These are phyloP conservation scores for Huntiella abstrusa DNA, from an alignment of 2,329 filamentous ascomycete species.

Conservation along the genomic window DNA sequence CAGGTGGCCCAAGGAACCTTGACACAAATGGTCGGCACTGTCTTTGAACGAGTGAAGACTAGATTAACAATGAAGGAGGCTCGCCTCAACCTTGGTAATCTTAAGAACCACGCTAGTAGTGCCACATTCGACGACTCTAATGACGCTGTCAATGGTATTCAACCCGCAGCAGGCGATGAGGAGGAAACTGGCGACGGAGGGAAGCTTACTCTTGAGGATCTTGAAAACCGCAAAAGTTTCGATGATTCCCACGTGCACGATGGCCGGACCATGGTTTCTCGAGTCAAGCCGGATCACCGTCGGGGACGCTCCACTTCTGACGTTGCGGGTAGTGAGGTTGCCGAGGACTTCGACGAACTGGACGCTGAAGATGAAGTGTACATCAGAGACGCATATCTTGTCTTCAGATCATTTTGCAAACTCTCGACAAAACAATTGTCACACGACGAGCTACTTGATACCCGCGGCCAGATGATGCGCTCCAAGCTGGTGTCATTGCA, in stretches of 20 bases:
- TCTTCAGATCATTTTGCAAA: conserved; percentile 95
- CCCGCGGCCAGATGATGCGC: conserved; percentile 89
- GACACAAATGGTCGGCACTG: conserved; percentile 96
- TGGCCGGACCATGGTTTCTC: conserved; percentile 47
- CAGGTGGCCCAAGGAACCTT: conserved; percentile 92
- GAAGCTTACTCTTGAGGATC: conserved; percentile 47
- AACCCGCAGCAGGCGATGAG: conserved; percentile 20
- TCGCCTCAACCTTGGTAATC: conserved; percentile 37
- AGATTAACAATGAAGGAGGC: conserved; percentile 76
- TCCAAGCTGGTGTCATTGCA: conserved; percentile 92
- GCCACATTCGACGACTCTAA: conserved; percentile 23
- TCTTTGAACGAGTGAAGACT: conserved; percentile 85
- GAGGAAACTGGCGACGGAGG: conserved; percentile 20
- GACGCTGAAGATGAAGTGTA: conserved; percentile 84
- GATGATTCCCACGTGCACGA: conserved; percentile 49
- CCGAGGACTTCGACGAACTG: conserved; percentile 39
- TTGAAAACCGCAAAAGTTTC: conserved; percentile 50
- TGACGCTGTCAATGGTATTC: conserved; percentile 20
- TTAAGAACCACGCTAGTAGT: conserved; percentile 34
- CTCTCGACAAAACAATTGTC: conserved; percentile 81
- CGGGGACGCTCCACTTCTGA: conserved; percentile 30
- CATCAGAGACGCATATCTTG: conserved; percentile 88
- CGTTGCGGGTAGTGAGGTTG: conserved; percentile 33
- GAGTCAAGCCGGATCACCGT: conserved; percentile 30
- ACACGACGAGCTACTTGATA: conserved; percentile 78